Conservation (phyloP, 805 yeast genomes). For the Schwanniomyces sp. region DNA sequence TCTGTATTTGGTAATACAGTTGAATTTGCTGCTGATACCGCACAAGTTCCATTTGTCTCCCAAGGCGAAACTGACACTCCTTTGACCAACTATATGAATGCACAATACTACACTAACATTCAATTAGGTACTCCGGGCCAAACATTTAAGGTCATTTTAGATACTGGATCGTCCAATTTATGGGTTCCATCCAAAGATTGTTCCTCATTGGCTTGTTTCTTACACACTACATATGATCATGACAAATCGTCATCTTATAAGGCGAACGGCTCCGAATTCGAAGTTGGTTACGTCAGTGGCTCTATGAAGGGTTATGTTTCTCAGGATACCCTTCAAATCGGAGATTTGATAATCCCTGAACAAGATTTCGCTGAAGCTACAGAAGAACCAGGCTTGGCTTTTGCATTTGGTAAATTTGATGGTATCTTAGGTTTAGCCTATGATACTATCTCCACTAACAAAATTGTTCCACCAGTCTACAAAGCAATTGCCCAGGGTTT, state of each 20-base stretch:
- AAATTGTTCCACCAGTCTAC: conserved; percentile 91
- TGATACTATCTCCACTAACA: conserved; percentile 84
- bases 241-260: conserved; percentile 78
- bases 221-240: conserved; percentile 90
- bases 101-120: conserved; percentile 94
- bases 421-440: conserved; percentile 96
- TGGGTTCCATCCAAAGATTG: conserved; percentile 95
- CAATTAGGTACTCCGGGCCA: conserved; percentile 92
- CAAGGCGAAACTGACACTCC: conserved; percentile 60
- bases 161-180: conserved; percentile 94
- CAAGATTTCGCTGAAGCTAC: conserved; percentile 98
- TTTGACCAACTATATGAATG: conserved; percentile 88
- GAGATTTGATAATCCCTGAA: conserved; percentile 78
- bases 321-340: conserved; percentile 77
- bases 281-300: conserved; percentile 91
- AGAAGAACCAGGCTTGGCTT: conserved; percentile 94
- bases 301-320: conserved; percentile 90
- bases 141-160: conserved; percentile 87
- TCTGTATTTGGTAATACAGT: conserved; percentile 25
- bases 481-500: conserved; percentile 81
- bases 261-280: conserved; percentile 82
- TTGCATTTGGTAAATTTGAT: conserved; percentile 98
- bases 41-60: conserved; percentile 46
- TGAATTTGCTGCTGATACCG: conserved; percentile 15
- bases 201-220: conserved; percentile 90